phyloP scores from a whole-genome alignment of 768 basidiomycete species.

The Leccinum olivaceopallidum region DNA sequence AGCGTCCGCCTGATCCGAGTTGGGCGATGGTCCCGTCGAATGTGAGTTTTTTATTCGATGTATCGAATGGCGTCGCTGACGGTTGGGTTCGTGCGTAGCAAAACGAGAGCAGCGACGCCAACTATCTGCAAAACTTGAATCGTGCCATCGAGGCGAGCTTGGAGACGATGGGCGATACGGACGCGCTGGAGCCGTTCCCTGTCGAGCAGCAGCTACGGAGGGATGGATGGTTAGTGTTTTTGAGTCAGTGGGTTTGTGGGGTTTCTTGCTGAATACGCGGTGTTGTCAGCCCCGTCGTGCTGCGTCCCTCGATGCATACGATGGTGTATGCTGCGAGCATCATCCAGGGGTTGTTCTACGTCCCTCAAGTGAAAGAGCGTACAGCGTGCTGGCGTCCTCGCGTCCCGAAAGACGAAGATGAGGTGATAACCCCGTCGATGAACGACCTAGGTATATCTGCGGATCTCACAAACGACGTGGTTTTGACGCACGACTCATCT shows the following conservation, averaged over 20 bases:
- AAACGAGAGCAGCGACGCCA: conserved; percentile 40
- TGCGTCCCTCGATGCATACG: conserved; percentile 55
- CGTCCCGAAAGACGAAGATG: conserved; percentile 16
- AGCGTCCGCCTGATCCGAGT: conserved; percentile 60
- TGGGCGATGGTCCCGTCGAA: conserved; percentile 75
- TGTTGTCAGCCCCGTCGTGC: conserved; percentile 59
- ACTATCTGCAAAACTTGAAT: conserved; percentile 63
- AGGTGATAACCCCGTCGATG: conserved; percentile 27
- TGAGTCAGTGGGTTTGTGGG: neutral
- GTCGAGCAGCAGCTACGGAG: conserved; percentile 54
- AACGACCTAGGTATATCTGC: conserved; percentile 39
- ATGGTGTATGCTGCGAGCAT: conserved; percentile 64
- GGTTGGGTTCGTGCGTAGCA: conserved; percentile 13
- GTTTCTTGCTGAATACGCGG: conserved; percentile 3
- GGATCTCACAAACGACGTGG: conserved; percentile 3
- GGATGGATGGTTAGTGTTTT: conserved; percentile 52
- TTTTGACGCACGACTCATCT: neutral
- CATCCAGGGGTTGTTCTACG: conserved; percentile 52
- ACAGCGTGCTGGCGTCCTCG: conserved; percentile 40
- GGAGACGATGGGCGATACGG: conserved; percentile 45
- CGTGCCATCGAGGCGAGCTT: conserved; percentile 75
- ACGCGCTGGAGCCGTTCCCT: conserved; percentile 53
- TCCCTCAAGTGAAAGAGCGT: conserved; percentile 65
- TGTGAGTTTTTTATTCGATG: conserved; percentile 36
- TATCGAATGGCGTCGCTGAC: neutral